These are phyloP conservation scores for Capillidium heterosporum DNA, from an alignment of 371 early-diverging fungal species.

Conservation along the genomic window DNA sequence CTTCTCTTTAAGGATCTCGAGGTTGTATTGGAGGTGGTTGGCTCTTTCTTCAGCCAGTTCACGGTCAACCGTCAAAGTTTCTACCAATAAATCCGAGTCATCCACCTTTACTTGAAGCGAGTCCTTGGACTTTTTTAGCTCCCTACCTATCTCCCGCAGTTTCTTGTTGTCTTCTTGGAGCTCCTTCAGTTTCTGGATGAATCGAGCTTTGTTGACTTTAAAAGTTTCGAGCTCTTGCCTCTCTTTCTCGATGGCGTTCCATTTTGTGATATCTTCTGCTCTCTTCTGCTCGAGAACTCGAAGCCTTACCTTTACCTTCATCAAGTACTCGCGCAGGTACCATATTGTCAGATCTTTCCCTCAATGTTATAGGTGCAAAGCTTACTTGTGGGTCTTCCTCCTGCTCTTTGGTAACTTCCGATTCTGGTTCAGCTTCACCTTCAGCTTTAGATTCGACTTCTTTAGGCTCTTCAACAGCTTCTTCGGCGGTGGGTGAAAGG, in stretches of 20 bases:
- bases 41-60: constrained; percentile 81
- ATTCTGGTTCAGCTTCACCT: background rate
- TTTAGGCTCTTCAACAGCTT: background rate
- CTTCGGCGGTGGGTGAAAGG: no score
- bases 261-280: constrained; percentile 54
- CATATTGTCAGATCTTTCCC: background rate
- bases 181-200: constrained; percentile 47
- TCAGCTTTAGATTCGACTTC: background rate
- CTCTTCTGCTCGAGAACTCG: constrained; percentile 63
- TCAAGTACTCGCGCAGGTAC: constrained; percentile 46
- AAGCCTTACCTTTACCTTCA: constrained; percentile 62
- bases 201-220: constrained; percentile 36
- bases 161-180: constrained; percentile 56
- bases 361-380: background rate
- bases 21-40: constrained; percentile 56
- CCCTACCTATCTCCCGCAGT: constrained; percentile 32
- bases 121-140: constrained; percentile 32
- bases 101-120: constrained; percentile 37
- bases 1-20: constrained; percentile 47
- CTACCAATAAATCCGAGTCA: constrained; percentile 59
- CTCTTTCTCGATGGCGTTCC: constrained; percentile 49
- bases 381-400: constrained; percentile 1
- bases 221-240: constrained; percentile 58
- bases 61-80: constrained; percentile 73
- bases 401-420: background rate